phyloP scores from a whole-genome alignment of 164 flowering plant species.

The Magnolia kwangsiensis region DNA sequence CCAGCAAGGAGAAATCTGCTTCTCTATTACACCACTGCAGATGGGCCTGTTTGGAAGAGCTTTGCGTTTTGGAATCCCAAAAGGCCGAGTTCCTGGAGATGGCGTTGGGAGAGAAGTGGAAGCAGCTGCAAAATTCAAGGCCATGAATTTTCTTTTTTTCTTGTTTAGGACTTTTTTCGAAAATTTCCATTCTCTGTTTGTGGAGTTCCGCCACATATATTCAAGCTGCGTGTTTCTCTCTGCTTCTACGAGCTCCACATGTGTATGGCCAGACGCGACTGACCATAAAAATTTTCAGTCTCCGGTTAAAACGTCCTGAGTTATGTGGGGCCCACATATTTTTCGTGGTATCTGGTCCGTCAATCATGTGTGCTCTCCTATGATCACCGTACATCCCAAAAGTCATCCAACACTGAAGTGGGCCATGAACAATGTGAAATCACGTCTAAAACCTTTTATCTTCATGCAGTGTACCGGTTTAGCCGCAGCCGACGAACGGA shows the following conservation, averaged over 20 bases:
- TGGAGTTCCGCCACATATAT: neutral
- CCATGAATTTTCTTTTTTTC: constrained; percentile 5
- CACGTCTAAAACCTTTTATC: no score
- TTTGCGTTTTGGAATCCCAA: neutral
- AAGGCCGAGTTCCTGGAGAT: neutral
- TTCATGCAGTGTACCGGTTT: no score
- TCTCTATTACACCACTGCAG: neutral
- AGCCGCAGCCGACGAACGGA: no score
- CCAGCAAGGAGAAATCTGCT: constrained; percentile 6
- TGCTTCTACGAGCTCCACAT: neutral
- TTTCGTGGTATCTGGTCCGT: no score
- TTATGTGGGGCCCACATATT: no score
- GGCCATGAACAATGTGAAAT: no score
- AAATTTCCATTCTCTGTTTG: neutral
- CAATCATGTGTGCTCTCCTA: no score
- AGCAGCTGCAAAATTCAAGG: constrained; percentile 7
- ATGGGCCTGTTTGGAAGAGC: neutral
- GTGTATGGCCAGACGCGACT: neutral
- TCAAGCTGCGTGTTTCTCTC: neutral
- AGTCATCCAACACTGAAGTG: no score
- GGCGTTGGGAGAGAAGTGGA: constrained; percentile 5
- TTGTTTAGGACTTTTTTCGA: neutral
- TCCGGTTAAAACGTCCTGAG: no score
- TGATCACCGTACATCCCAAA: no score
- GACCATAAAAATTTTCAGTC: neutral